Percentiles rank a stretch among this genome's conserved stretches.
Evolutionary conservation across 345 rosid genomes (phyloP).

Genomic region (Mercurialis annua): DNA sequence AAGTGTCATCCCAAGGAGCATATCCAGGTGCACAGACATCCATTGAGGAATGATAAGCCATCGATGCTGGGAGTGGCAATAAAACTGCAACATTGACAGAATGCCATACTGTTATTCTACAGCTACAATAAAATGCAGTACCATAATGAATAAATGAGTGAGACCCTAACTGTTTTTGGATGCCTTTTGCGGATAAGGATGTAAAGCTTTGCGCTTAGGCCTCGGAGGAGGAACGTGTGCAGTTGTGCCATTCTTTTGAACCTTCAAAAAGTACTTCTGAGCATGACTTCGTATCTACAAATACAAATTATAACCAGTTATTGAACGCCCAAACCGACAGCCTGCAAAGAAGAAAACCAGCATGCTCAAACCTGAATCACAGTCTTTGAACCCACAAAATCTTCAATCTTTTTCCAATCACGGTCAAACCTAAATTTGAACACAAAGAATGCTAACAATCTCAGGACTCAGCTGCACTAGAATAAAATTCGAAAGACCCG

Average conservation of each 20-base stretch:
- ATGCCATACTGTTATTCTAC: constrained; percentile 1
- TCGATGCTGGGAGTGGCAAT: constrained; percentile 53
- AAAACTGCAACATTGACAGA: constrained; percentile 40
- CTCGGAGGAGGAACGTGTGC: constrained; percentile 98
- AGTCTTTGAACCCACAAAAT: constrained; percentile 96
- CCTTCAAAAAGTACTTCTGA: constrained; percentile 93
- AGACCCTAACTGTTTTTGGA: constrained; percentile 67
- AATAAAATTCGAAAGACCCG: not conserved
- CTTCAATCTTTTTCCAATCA: constrained; percentile 98
- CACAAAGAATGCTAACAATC: constrained; percentile 13
- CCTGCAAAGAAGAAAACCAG: constrained; percentile 9
- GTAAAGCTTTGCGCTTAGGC: constrained; percentile 94
- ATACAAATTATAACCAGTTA: constrained; percentile 16
- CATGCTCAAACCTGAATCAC: constrained; percentile 74
- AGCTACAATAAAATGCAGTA: constrained; percentile 9
- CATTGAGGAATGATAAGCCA: constrained; percentile 43
- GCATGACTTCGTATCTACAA: constrained; percentile 95
- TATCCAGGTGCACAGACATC: constrained; percentile 46
- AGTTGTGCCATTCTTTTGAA: constrained; percentile 83
- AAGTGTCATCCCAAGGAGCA: constrained; percentile 64
- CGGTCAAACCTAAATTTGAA: constrained; percentile 77
- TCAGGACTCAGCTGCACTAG: constrained; percentile 5
- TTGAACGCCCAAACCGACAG: not conserved
- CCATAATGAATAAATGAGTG: not conserved
- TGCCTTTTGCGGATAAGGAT: constrained; percentile 95